Percentiles rank a stretch among this genome's conserved stretches.
These are phyloP conservation scores for Argentina anserina DNA, from an alignment of 306 rosid genomes.

Conservation along the genomic window DNA sequence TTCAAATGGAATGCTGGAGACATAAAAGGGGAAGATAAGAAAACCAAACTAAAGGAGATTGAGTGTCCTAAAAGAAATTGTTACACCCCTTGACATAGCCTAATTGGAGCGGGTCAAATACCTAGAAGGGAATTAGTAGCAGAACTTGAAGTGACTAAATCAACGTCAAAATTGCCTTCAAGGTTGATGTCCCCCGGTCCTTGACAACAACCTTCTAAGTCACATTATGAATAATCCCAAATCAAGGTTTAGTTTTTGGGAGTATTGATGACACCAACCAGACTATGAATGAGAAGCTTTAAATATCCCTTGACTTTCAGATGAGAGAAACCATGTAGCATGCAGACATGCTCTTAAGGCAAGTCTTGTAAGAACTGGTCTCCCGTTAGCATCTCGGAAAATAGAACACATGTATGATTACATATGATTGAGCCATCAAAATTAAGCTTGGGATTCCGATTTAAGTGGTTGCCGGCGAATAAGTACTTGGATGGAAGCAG, in stretches of 20 bases:
- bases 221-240: not conserved
- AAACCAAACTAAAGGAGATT: no score
- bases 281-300: not conserved
- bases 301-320: no score
- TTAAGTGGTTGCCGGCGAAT: not conserved
- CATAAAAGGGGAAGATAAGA: no score
- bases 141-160: not conserved
- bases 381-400: no score
- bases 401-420: no score
- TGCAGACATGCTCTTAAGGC: not conserved
- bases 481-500: not conserved
- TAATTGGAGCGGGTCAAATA: no score
- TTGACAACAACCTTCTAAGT: not conserved
- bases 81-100: not conserved
- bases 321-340: not conserved
- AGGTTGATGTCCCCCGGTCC: not conserved
- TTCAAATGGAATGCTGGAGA: no score
- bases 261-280: not conserved
- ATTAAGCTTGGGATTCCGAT: not conserved
- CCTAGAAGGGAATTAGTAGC: no score
- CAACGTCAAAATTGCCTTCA: no score
- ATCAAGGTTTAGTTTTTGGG: not conserved
- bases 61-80: no score
- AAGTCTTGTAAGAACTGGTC: no score
- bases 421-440: not conserved